phyloP scores from a whole-genome alignment of 1,139 yeast genomes.

The Diutina sp. region DNA sequence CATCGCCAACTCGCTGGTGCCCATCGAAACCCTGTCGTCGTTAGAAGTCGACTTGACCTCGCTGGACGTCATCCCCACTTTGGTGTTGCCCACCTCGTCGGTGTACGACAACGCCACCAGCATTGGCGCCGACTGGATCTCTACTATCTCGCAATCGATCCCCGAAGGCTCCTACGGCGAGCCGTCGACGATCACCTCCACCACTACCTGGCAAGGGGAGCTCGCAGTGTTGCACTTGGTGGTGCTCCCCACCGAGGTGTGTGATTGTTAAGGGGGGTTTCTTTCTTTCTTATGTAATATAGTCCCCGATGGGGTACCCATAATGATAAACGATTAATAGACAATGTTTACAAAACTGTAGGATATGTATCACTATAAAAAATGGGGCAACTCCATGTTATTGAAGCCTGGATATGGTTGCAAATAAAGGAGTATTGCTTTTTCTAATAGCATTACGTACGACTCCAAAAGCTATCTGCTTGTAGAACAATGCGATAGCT shows the following conservation, averaged over 20 bases:
- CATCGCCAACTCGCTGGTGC: not conserved
- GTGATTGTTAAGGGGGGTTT: not conserved
- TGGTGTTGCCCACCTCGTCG: not conserved
- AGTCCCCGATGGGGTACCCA: not conserved
- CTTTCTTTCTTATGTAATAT: not conserved
- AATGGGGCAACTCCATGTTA: no score
- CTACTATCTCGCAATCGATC: not conserved
- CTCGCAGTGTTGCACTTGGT: not conserved
- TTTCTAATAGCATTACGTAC: no score
- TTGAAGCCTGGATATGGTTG: no score
- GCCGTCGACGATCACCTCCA: not conserved
- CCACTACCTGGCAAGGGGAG: not conserved
- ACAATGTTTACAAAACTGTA: not conserved
- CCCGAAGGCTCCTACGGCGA: not conserved
- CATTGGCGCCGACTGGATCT: not conserved
- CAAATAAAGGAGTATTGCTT: no score
- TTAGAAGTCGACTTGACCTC: not conserved
- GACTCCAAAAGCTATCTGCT: no score
- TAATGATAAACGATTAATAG: not conserved
- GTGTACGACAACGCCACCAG: not conserved
- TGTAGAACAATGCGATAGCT: no score
- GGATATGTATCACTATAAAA: no score
- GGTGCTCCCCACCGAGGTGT: slow-evolving; percentile 1
- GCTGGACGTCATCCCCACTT: not conserved
- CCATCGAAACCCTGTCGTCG: not conserved